Evolutionary conservation across 805 yeast genomes (phyloP).

Genomic region (Pichia gijzeniarum): DNA sequence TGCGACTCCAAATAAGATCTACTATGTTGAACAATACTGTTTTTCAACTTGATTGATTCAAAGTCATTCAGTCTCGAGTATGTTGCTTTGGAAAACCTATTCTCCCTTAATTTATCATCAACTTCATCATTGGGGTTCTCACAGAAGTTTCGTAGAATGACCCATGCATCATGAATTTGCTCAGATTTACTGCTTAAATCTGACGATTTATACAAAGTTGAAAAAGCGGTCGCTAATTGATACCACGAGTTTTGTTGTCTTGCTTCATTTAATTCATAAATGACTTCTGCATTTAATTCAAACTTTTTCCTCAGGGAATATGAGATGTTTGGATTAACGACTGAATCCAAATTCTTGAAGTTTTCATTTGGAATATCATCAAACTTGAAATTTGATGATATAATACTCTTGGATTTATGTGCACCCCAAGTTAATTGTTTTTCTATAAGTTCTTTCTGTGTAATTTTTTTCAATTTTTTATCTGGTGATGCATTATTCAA

Average conservation of each 20-base stretch:
- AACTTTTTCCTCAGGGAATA: slow-evolving; percentile 45
- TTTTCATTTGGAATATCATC: slow-evolving; percentile 22
- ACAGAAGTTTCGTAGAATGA: slow-evolving; percentile 48
- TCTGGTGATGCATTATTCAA: slow-evolving; percentile 12
- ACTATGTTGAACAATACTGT: slow-evolving; percentile 47
- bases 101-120: slow-evolving; percentile 29
- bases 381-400: slow-evolving; percentile 27
- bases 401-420: slow-evolving; percentile 21
- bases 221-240: slow-evolving; percentile 54
- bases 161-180: slow-evolving; percentile 72
- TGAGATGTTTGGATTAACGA: slow-evolving; percentile 32
- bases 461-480: slow-evolving; percentile 15
- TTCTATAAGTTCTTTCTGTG: slow-evolving; percentile 17
- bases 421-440: slow-evolving; percentile 27
- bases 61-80: slow-evolving; percentile 24
- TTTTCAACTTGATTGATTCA: slow-evolving; percentile 33
- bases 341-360: slow-evolving; percentile 14
- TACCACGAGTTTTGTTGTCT: slow-evolving; percentile 48
- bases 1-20: slow-evolving; percentile 64
- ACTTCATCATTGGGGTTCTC: slow-evolving; percentile 30
- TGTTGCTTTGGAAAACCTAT: slow-evolving; percentile 30
- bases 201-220: slow-evolving; percentile 50
- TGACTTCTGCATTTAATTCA: slow-evolving; percentile 66
- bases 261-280: slow-evolving; percentile 64
- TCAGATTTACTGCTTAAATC: slow-evolving; percentile 53